phyloP scores from a whole-genome alignment of 2,329 filamentous ascomycete genomes.

The Gaeumannomyces sp. region DNA sequence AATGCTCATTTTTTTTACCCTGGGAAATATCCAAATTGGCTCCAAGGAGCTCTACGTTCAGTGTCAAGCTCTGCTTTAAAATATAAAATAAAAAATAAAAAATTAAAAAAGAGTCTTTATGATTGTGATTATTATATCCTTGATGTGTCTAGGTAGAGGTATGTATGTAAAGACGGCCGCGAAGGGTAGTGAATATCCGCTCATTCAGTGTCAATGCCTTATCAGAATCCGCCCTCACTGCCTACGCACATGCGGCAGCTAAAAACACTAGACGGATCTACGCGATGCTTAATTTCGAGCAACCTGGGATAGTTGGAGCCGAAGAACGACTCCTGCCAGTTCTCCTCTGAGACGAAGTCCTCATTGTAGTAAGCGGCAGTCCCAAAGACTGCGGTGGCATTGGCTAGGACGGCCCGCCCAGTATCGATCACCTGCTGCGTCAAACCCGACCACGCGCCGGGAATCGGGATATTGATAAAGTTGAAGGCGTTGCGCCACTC shows the following conservation, averaged over 20 bases:
- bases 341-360: neutral
- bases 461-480: neutral
- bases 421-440: neutral
- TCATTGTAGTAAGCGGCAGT: neutral
- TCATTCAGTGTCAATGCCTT: neutral
- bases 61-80: neutral
- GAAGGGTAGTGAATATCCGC: no score
- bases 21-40: neutral
- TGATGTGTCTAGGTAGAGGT: no score
- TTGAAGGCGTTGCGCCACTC: neutral
- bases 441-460: neutral
- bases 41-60: neutral
- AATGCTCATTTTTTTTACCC: neutral
- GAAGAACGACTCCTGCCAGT: conserved; percentile 30
- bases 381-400: neutral
- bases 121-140: neutral
- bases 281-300: conserved; percentile 33
- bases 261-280: conserved; percentile 32
- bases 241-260: conserved; percentile 35
- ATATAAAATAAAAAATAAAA: no score
- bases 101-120: neutral
- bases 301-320: conserved; percentile 29
- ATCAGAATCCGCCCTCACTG: conserved; percentile 24
- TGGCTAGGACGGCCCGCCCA: neutral
- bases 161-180: no score